These are phyloP conservation scores for Cochlearia excelsa DNA, from an alignment of 345 rosid genomes.

Conservation along the genomic window DNA sequence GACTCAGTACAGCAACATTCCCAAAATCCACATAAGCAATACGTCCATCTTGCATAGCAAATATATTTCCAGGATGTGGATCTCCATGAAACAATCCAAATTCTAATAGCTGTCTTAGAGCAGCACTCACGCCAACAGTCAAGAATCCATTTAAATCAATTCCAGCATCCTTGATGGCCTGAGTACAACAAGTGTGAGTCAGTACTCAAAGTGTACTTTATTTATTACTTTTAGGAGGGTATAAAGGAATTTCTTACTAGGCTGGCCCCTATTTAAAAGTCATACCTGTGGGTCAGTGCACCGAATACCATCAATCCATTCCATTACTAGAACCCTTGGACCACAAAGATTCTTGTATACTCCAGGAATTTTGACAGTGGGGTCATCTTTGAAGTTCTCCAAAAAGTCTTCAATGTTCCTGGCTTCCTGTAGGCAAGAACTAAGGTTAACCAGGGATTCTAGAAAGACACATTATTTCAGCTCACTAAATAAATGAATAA, in stretches of 20 bases:
- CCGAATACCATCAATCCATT: slow-evolving; percentile 98
- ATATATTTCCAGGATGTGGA: slow-evolving; percentile 99
- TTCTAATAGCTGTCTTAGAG: slow-evolving; percentile 84
- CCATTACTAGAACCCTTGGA: slow-evolving; percentile 93
- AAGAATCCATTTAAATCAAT: slow-evolving; percentile 83
- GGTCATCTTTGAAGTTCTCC: slow-evolving; percentile 91
- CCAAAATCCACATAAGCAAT: slow-evolving; percentile 99
- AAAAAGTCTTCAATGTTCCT: slow-evolving; percentile 89
- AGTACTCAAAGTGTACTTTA: slow-evolving; percentile 8
- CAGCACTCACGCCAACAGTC: slow-evolving; percentile 98
- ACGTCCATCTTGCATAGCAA: slow-evolving; percentile 97
- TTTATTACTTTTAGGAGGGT: slow-evolving; percentile 16
- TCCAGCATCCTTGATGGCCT: slow-evolving; percentile 92
- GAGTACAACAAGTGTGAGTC: slow-evolving; percentile 30
- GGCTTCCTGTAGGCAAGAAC: slow-evolving; percentile 64
- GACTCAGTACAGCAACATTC: slow-evolving; percentile 96
- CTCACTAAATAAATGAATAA: neutral
- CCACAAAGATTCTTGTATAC: slow-evolving; percentile 87
- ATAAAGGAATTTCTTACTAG: slow-evolving; percentile 9
- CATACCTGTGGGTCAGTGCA: slow-evolving; percentile 94
- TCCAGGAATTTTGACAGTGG: slow-evolving; percentile 88
- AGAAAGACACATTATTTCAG: slow-evolving; percentile 14
- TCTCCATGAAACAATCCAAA: slow-evolving; percentile 97
- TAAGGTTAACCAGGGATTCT: slow-evolving; percentile 14
- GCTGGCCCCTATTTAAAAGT: slow-evolving; percentile 17